Base-by-base conservation (phyloP, 805 yeast species). In the Cyberlindnera maritima region DNA sequence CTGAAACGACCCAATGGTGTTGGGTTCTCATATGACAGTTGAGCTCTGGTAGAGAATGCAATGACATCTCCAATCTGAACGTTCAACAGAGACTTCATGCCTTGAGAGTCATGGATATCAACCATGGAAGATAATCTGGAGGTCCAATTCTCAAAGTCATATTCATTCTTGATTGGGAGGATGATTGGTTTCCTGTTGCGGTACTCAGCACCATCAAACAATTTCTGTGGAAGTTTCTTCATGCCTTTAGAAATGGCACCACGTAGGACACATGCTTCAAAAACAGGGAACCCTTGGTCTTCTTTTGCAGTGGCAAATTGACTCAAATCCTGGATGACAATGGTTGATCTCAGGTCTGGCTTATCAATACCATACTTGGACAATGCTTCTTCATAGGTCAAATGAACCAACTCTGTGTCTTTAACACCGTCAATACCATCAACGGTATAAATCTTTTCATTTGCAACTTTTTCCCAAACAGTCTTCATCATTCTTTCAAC, bases 1-100 rank as follows among this genome's bases (percentile, higher is more conserved):
- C 99, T 75, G 54, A 88, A 76, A 45, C 85, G 75, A 0, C 99
- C 99, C 44, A 94, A 67, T 0, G 99, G 98, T 0, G 98, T 94
- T 18, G 98, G 98, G 59, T 89, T 92, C 60, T 92, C 99, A 61
- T 88, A 92, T 0, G 92, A 69, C 19, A 79, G 48, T 13, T 62
- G 59, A 2, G 85, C 78, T 50, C 98, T 74, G n/a, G 86, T 87
- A n/a, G 89, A 75, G 13, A 86, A 75, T 3, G 91, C 92, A 28
- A 94, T 60, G 3, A 88, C 68, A 62, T 89, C 96, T 36, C 96
- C 96, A 1, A 75, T 66, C 36, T 71, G 52, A 18, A 88, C 61
- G 15, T 67, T 57, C 19, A 87, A 61, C 1, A 50, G 45, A 2
- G 58, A 40, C 14, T 68, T 60, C 19, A 78, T 46, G 9, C 50